A percentile compares a stretch with the other conserved stretches of the same genome.
These are phyloP conservation scores for Neofusicoccum kwambonambiense DNA, from an alignment of 2,329 filamentous ascomycete genomes.

Conservation along the genomic window DNA sequence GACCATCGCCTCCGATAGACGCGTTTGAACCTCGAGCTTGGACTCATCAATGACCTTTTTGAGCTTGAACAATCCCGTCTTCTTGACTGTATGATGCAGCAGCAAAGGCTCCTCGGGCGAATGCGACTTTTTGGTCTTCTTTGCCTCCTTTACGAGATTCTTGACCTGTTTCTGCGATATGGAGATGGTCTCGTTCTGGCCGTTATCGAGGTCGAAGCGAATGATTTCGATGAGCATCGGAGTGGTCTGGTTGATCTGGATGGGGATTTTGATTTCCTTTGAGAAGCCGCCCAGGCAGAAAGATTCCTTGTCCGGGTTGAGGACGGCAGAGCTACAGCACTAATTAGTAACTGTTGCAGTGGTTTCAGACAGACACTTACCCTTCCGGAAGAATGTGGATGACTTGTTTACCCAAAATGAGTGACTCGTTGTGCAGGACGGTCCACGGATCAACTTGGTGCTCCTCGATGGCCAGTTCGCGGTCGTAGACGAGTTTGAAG, in stretches of 20 bases:
- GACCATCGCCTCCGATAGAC: slow-evolving; percentile 74
- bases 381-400: slow-evolving; percentile 97
- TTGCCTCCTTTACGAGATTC: slow-evolving; percentile 68
- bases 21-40: slow-evolving; percentile 84
- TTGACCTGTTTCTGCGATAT: slow-evolving; percentile 73
- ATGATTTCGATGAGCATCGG: slow-evolving; percentile 87
- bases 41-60: slow-evolving; percentile 87
- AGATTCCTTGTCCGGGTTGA: slow-evolving; percentile 78
- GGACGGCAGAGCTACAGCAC: slow-evolving; percentile 66
- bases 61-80: slow-evolving; percentile 83
- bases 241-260: slow-evolving; percentile 90
- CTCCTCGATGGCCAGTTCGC: slow-evolving; percentile 91
- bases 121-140: slow-evolving; percentile 54
- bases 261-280: slow-evolving; percentile 67
- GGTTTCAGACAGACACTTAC: slow-evolving; percentile 40
- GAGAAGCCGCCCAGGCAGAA: slow-evolving; percentile 74
- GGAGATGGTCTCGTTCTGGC: slow-evolving; percentile 74
- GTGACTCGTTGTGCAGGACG: slow-evolving; percentile 86
- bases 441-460: slow-evolving; percentile 82
- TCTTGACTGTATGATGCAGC: slow-evolving; percentile 74
- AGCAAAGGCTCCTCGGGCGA: slow-evolving; percentile 59
- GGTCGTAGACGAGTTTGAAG: slow-evolving; percentile 82
- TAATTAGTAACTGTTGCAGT: slow-evolving; percentile 4
- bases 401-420: slow-evolving; percentile 95
- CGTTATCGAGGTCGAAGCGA: slow-evolving; percentile 79